Conservation (phyloP, 441 rosid genomes). For the Corymbia citriodora region DNA sequence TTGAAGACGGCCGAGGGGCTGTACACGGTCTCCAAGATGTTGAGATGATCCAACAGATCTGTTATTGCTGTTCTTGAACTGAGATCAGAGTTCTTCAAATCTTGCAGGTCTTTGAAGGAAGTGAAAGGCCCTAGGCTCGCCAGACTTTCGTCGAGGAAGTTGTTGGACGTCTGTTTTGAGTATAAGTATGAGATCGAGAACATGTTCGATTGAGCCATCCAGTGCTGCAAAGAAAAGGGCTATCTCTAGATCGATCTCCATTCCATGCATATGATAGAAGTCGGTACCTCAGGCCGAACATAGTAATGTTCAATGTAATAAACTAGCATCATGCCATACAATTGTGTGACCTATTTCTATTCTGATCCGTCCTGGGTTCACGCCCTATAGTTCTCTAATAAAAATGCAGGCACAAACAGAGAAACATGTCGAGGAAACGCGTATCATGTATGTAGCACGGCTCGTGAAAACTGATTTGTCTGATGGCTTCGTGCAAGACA, state of each 20-base stretch:
- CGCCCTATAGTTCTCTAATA: neutral
- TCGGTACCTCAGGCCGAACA: neutral
- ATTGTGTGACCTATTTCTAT: neutral
- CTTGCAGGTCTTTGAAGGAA: conserved; percentile 6
- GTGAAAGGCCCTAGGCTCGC: neutral
- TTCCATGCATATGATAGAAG: neutral
- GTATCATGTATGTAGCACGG: neutral
- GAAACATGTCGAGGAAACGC: neutral
- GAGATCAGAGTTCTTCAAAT: neutral
- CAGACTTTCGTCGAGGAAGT: neutral
- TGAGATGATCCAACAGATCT: neutral
- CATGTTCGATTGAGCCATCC: neutral
- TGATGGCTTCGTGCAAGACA: neutral
- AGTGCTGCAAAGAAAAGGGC: neutral
- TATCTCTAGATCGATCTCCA: neutral
- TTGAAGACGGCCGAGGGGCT: conserved; percentile 8
- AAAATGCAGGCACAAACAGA: neutral
- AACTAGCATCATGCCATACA: neutral
- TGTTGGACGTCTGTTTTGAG: neutral
- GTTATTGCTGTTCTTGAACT: neutral
- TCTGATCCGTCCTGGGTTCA: neutral
- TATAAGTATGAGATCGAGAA: neutral
- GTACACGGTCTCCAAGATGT: conserved; percentile 32
- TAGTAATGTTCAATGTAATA: neutral
- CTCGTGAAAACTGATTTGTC: neutral